These are phyloP conservation scores for Dipteronia dyeriana DNA, from an alignment of 345 rosid genomes.

Conservation along the genomic window DNA sequence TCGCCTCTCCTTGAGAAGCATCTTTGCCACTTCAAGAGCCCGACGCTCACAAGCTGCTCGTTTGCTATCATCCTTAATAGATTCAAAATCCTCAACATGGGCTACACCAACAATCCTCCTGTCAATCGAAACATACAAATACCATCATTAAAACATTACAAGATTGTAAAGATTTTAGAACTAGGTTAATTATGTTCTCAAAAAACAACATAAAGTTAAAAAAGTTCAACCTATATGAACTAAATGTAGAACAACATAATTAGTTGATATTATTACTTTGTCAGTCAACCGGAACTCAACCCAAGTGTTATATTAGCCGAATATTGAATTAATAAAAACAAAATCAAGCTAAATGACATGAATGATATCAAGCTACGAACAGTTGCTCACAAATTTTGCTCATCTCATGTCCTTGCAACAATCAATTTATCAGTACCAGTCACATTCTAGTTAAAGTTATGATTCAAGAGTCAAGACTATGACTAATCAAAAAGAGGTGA, in stretches of 20 bases:
- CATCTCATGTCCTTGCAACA: background rate
- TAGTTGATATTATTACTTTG: background rate
- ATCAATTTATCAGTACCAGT: background rate
- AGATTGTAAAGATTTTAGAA: background rate
- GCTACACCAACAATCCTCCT: conserved; percentile 98
- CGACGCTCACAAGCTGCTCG: conserved; percentile 71
- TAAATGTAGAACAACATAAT: no score
- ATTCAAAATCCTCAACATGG: conserved; percentile 96
- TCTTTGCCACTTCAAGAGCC: conserved; percentile 72
- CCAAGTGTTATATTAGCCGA: background rate
- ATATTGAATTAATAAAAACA: background rate
- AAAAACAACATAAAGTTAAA: background rate
- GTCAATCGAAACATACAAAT: conserved; percentile 10
- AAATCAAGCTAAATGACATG: background rate
- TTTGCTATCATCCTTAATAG: conserved; percentile 55
- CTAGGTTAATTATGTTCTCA: no score
- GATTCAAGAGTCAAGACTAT: background rate
- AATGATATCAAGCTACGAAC: background rate
- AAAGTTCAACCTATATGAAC: no score
- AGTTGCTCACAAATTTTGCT: background rate
- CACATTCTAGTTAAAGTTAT: background rate
- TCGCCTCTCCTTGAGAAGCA: conserved; percentile 50
- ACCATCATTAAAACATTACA: background rate
- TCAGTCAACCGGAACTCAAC: background rate
- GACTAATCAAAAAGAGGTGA: background rate